Evolutionary conservation across 2,329 filamentous ascomycete species (phyloP).

Genomic region (Epichloe sibirici): DNA sequence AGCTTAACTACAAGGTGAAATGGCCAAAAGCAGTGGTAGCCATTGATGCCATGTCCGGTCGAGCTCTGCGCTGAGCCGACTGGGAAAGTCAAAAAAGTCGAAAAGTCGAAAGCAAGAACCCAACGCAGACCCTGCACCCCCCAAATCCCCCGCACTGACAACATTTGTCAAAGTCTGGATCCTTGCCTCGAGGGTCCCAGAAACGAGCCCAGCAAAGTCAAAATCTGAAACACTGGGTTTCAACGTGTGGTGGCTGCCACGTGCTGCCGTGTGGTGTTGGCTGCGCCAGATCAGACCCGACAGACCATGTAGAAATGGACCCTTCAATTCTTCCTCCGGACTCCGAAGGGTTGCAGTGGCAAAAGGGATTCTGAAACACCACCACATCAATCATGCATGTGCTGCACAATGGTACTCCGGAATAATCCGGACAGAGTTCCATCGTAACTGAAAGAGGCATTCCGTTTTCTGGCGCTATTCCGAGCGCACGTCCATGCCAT

Average conservation of each 20-base stretch:
- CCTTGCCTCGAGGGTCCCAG: background rate
- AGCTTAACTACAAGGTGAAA: too few relatives aligned
- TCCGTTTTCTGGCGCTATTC: too few relatives aligned
- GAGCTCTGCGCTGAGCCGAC: background rate
- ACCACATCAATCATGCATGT: background rate
- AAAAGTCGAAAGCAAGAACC: background rate
- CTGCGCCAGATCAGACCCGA: background rate
- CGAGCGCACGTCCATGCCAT: too few relatives aligned
- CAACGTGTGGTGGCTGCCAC: conserved; percentile 1
- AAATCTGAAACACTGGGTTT: background rate
- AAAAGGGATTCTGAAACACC: background rate
- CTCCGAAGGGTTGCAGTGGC: background rate
- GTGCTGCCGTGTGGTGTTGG: background rate
- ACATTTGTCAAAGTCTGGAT: background rate
- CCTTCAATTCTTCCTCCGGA: too few relatives aligned
- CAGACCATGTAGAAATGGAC: too few relatives aligned
- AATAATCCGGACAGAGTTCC: background rate
- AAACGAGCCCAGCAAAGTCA: background rate
- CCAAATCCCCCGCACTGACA: background rate
- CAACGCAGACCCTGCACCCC: too few relatives aligned
- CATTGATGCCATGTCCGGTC: background rate
- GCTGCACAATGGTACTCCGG: background rate
- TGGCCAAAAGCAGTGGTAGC: too few relatives aligned
- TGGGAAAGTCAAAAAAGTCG: background rate
- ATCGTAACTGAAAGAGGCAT: background rate